These are phyloP conservation scores for Vaccinium vitisidaea DNA, from an alignment of 148 eudicot species.

Conservation along the genomic window DNA sequence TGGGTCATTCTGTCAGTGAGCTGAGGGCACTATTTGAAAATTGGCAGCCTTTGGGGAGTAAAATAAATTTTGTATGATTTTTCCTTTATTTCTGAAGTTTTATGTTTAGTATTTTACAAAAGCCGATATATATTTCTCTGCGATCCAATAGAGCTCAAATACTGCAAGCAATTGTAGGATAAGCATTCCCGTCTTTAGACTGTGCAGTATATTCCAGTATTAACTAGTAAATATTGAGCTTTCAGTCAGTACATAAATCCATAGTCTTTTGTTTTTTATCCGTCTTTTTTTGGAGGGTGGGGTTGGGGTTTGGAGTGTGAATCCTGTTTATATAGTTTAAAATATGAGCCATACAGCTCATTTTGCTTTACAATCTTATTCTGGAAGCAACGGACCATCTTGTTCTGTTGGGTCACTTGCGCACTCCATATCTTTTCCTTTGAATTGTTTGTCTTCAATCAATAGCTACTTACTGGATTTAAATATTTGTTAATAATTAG, in stretches of 20 bases:
- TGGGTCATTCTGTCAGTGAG: slow-evolving; percentile 52
- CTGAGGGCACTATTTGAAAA: slow-evolving; percentile 63
- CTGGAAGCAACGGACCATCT: slow-evolving; percentile 2
- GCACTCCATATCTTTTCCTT: not conserved
- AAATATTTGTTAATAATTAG: not conserved
- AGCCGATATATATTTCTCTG: not conserved
- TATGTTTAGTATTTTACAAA: not conserved
- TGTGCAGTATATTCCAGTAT: not conserved
- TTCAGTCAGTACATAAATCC: not conserved
- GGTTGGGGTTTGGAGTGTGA: not conserved
- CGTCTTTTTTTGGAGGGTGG: not conserved
- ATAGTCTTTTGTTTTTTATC: not conserved
- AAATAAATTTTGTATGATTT: slow-evolving; percentile 77
- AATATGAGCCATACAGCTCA: not conserved
- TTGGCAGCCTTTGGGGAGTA: slow-evolving; percentile 82
- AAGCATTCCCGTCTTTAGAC: not conserved
- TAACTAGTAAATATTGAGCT: not conserved
- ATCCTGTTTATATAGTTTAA: not conserved
- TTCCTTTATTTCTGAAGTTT: slow-evolving; percentile 8
- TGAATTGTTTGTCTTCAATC: not conserved
- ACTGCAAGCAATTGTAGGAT: not conserved
- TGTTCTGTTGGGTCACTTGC: not conserved
- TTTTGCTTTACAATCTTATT: slow-evolving; percentile 9
- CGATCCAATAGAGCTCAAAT: not conserved
- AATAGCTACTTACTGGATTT: not conserved